Conservation (phyloP, 2,329 filamentous ascomycete species). For the Fusarium setosum region DNA sequence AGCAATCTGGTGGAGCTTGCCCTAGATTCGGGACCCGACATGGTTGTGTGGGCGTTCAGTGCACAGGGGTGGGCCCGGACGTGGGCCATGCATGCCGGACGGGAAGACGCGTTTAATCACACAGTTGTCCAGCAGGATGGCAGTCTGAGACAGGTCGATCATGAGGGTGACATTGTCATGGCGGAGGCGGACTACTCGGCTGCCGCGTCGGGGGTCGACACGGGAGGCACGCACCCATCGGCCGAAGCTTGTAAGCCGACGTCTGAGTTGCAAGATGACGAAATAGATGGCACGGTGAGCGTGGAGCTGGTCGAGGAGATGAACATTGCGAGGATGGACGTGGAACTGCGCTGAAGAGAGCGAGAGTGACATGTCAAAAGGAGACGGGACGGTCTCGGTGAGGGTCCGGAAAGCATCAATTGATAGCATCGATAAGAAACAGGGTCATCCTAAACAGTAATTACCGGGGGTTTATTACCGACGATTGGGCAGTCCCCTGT, state of each 20-base stretch:
- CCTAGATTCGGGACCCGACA: constrained; percentile 46
- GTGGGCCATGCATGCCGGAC: constrained; percentile 46
- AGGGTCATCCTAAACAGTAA: constrained; percentile 21
- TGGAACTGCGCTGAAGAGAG: constrained; percentile 48
- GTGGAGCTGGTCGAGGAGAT: constrained; percentile 50
- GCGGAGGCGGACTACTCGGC: constrained; percentile 10
- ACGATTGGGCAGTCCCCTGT: constrained; percentile 21
- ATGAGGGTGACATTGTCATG: constrained; percentile 47
- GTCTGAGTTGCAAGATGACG: constrained; percentile 25
- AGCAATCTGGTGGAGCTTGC: constrained; percentile 47
- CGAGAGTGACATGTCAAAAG: not conserved
- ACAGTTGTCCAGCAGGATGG: constrained; percentile 46
- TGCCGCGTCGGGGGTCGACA: constrained; percentile 7
- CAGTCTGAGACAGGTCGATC: constrained; percentile 46
- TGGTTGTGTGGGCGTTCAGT: constrained; percentile 51
- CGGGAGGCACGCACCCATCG: constrained; percentile 7
- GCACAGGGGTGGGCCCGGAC: constrained; percentile 48
- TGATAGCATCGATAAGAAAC: constrained; percentile 36
- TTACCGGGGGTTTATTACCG: constrained; percentile 39
- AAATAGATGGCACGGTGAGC: constrained; percentile 39
- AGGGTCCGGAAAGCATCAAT: constrained; percentile 29
- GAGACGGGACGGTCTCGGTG: constrained; percentile 3
- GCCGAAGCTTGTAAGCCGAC: constrained; percentile 25
- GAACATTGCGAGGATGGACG: constrained; percentile 51
- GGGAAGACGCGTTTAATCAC: constrained; percentile 24